phyloP scores from a whole-genome alignment of 768 basidiomycete species.

The Pulveroboletus sp. region DNA sequence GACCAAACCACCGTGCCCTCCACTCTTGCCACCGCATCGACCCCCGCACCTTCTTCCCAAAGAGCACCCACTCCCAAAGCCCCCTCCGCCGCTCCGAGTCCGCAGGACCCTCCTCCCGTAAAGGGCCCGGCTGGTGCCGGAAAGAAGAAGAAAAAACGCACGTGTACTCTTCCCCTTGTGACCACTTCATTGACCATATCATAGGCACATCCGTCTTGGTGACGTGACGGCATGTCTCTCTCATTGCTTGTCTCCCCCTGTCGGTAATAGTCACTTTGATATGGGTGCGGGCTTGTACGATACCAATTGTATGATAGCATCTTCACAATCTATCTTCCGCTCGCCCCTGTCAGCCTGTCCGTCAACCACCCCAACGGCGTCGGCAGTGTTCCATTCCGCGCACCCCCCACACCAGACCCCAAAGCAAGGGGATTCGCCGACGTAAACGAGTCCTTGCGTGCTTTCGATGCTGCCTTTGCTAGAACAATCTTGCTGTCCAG shows the following conservation, averaged over 20 bases:
- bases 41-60: conserved; percentile 34
- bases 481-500: conserved; percentile 1
- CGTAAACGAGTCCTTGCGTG: conserved; percentile 73
- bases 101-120: conserved; percentile 42
- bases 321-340: conserved; percentile 38
- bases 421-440: conserved; percentile 83
- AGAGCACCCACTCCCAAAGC: conserved; percentile 32
- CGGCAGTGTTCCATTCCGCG: conserved; percentile 58
- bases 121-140: conserved; percentile 52
- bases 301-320: not conserved
- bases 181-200: conserved; percentile 4
- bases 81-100: conserved; percentile 33
- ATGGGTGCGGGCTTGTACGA: not conserved
- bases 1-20: conserved; percentile 28
- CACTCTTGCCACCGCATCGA: conserved; percentile 21
- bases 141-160: conserved; percentile 79
- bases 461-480: conserved; percentile 71
- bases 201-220: conserved; percentile 26
- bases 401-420: conserved; percentile 58
- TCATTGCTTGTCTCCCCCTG: too few species aligned
- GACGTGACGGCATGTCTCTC: conserved; percentile 10
- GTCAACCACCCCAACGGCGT: conserved; percentile 81
- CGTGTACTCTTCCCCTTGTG: conserved; percentile 17
- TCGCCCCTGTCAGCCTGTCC: conserved; percentile 65
- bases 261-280: not conserved